phyloP scores from a whole-genome alignment of 2,329 filamentous ascomycete species.

The Cordyceps javanica region DNA sequence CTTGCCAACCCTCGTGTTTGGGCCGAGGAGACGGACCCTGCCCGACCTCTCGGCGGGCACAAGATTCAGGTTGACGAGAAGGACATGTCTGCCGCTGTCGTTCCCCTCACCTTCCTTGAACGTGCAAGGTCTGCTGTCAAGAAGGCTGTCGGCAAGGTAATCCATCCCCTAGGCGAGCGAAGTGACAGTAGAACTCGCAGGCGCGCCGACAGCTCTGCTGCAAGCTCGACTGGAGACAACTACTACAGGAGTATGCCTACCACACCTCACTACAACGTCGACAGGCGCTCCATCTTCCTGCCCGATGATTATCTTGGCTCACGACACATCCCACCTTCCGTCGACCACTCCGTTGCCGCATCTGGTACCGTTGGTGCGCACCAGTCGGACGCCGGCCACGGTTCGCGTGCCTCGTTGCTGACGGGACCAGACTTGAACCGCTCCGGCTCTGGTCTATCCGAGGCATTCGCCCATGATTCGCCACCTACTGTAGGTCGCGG shows the following conservation, averaged over 20 bases:
- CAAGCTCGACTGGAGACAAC: conserved; percentile 57
- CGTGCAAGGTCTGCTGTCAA: conserved; percentile 74
- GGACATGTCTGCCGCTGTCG: conserved; percentile 85
- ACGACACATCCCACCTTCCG: conserved; percentile 1
- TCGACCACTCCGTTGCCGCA: conserved; percentile 18
- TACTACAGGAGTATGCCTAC: conserved; percentile 39
- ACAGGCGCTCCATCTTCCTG: conserved; percentile 48
- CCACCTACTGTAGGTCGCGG: conserved; percentile 23
- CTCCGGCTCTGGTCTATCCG: conserved; percentile 6
- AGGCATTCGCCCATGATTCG: conserved; percentile 19
- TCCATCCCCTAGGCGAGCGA: conserved; percentile 53
- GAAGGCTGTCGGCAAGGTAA: conserved; percentile 59
- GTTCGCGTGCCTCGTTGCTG: conserved; percentile 33
- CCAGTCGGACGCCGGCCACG: conserved; percentile 27
- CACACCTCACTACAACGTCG: conserved; percentile 46
- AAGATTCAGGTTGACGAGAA: conserved; percentile 88
- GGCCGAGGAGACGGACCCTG: conserved; percentile 93
- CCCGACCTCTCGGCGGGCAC: conserved; percentile 67
- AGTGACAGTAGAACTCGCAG: conserved; percentile 48
- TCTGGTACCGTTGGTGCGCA: conserved; percentile 21
- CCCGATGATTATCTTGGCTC: conserved; percentile 48
- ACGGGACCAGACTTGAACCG: background rate
- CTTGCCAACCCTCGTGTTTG: conserved; percentile 69
- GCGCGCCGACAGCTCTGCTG: conserved; percentile 55
- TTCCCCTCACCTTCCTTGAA: conserved; percentile 81